Base-by-base conservation (phyloP, 805 yeast species). In the Saturnispora dispora region DNA sequence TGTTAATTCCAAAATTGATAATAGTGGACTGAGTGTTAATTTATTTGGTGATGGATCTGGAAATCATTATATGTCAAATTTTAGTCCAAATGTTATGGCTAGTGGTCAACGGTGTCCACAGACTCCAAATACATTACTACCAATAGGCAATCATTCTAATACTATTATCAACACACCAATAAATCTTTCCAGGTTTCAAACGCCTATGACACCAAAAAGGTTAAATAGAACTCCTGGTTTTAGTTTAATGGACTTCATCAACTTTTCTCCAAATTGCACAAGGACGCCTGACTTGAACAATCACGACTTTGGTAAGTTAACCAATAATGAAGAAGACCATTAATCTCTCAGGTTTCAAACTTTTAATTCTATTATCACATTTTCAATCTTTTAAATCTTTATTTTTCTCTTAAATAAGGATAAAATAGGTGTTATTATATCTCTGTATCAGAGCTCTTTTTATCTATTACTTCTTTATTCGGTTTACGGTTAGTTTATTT, bases 161-260 rank as follows among this genome's bases (percentile, higher is more conserved):
- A 37, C 18, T 37, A 37, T 37, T 20, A 7, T 37, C 41, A 56
- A 53, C 6, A 58, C 62, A 3, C 60, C 62, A 11, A 52, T 47
- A 27, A 51, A 52, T 20, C 20, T 49, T 28, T 36, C 51, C 22
- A 54, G 50, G 46, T 59, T 57, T 52, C 59, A 52, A 49, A 72
- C 74, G 13, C 71, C 73, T 32, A 62, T 57, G 28, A 58, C 64
- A 3, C 68, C 70, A 17, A 32, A 50, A 52, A 45, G 46, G 49
- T 65, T 76, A 8, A 59, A 58, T 36, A 66, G 67, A 56, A 83
- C 86, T 0, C 84, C 84, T 1, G 85, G 83, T 2, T 86, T 87
- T 69, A 86, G 87, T 65, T 79, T 87, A 82, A 82, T 80, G 62
- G 96, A 87, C 63, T 87, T 85, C 63, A 84, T 88, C 37, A 84